Evolutionary conservation across 371 early-diverging fungal species (phyloP), one percentile per base, ranked within the genome.

Genomic region (Mucor plumbeus): DNA sequence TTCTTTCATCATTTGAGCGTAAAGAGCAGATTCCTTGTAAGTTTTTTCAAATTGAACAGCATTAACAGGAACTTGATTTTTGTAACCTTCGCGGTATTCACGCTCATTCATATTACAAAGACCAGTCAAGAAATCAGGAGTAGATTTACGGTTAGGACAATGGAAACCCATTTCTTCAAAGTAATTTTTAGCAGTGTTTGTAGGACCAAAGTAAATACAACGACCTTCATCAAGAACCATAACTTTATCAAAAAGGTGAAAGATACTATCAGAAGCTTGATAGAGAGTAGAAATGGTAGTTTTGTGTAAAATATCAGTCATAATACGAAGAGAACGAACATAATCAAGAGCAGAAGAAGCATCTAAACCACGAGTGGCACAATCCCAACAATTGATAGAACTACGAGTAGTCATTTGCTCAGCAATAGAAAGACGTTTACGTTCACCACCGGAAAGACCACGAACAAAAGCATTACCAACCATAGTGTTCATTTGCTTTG

Each of bases 321-420:
- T 77, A 54, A 85, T 81, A 68, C 85, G 85, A 40, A 90, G 79
- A 41, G 84, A 82, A 68, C 84, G 76, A 21, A 89, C 75, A 63
- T 88, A 87, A 68, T 89, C 88, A 17, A 89, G 78, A 57, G 95
- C 93, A 39, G 90, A 91, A 59, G 91, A 87, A n/a, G 91, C 84
- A 79, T 95, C 96, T n/a, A 95, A 70, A 59, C 94, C 94, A 62
- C 85, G 86, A n/a, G 91, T 91, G 43, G 90, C 85, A 59, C 91
- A 91, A 71, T 94, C 93, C 82, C 91, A 86, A 60, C 92, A 82
- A 44, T 89, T 84, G 60, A 91, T 78, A 15, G 83, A 76, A 35
- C 90, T 85, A 65, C 81, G 81, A 48, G 89, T 83, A 9, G 92
- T 80, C 31, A 94, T 84, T 76, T 95, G 92, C 73, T 87, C 87